Evolutionary conservation across 768 basidiomycete genomes (phyloP), one percentile per base, ranked within the genome.

Genomic region (Rubroboletus pulcherrimus): DNA sequence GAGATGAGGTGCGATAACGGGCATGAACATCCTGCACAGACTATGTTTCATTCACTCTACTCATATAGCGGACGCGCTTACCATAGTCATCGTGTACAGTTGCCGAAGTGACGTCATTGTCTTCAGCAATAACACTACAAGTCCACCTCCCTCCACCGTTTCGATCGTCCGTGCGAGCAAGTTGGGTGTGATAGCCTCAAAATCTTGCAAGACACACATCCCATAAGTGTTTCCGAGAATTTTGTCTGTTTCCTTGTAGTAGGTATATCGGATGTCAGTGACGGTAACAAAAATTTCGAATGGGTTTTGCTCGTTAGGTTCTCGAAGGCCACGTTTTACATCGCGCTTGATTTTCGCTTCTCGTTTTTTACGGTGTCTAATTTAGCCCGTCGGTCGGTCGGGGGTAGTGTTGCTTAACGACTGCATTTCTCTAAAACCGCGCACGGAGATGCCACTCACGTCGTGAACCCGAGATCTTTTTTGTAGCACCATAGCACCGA

Each of bases 401-500:
- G 6, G 6, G 10, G 19, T 5, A n/a, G 21, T n/a, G 49, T 10
- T 31, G 35, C 30, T 50, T 47, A 37, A 30, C 30, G 12, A 21
- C 12, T 17, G 19, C 11, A 3, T 38, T n/a, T 21, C 34, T 37
- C 38, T 3, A 9, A 14, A 21, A 12, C 3, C 2, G 11, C 19
- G 11, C 29, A n/a, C 1, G 11, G 34, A 49, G 26, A 51, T 50
- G 19, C 10, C 26, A 75, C 84, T 61, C 63, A 89, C 91, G 83
- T 94, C 9, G 93, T 94, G 67, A 99, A 99, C 0, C 95, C 96
- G 0, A 99, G 79, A 38, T 98, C 95, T 69, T 98, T 98, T 76
- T 97, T 98, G 79, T 99, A 99, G 64, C 94, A 97, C 97, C 97
- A 99, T 57, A 98, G 74, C 2, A 97, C 94, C 7, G 89, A 91